phyloP scores from a whole-genome alignment of 1,284 basidiomycete species.

The Heterobasidion annosum region DNA sequence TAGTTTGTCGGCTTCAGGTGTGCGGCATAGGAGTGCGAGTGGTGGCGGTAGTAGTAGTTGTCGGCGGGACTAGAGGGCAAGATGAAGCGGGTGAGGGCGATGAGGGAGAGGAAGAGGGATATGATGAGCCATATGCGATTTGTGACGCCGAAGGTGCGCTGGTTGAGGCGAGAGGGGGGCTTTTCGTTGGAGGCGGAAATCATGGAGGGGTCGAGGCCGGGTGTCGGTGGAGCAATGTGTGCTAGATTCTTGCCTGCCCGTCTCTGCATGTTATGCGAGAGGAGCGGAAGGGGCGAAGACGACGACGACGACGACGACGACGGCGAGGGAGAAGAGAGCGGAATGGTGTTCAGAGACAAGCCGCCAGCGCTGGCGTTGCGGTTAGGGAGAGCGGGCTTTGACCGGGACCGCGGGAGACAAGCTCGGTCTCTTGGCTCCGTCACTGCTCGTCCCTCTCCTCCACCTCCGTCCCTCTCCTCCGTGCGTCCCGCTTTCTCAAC shows the following conservation, averaged over 20 bases:
- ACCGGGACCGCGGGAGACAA: not conserved
- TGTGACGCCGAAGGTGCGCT: conserved; percentile 51
- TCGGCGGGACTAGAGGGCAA: conserved; percentile 27
- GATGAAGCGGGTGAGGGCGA: conserved; percentile 56
- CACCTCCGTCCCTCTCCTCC: not conserved
- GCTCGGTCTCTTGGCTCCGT: not conserved
- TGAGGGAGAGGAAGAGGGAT: conserved; percentile 44
- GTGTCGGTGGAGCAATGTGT: conserved; percentile 40
- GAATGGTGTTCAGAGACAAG: not conserved
- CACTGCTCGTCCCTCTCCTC: not conserved
- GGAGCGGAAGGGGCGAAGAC: not conserved
- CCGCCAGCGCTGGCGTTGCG: not conserved
- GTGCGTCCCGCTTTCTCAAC: not conserved
- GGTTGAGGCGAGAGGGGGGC: conserved; percentile 36
- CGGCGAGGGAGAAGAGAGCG: not conserved
- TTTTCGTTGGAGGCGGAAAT: conserved; percentile 43
- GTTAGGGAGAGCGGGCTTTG: not conserved
- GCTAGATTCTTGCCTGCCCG: conserved; percentile 41
- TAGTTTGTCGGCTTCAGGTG: conserved; percentile 62
- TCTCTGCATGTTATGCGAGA: conserved; percentile 41
- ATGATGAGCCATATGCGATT: conserved; percentile 70
- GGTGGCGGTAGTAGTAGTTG: conserved; percentile 14
- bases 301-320: conserved; percentile 1
- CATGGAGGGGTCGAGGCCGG: conserved; percentile 20
- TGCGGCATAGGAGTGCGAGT: conserved; percentile 33